Base-by-base conservation (phyloP, 1,139 yeast species). In the Lodderomyces parapsilosis region DNA sequence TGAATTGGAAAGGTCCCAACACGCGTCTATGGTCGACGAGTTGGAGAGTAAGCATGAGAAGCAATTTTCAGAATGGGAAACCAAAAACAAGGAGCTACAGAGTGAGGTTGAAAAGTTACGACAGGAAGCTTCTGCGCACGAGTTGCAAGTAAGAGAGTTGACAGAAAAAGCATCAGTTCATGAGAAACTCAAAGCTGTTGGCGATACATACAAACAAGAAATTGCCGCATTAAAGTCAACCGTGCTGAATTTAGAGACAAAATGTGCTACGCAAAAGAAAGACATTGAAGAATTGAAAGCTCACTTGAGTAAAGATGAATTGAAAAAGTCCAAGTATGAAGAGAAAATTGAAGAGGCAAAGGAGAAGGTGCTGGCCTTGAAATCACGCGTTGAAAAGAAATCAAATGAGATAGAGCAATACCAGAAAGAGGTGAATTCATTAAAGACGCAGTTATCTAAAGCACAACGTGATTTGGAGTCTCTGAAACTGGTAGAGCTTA, bases 261-360 rank as follows among this genome's bases (percentile, higher is more conserved):
- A 19, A 17, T 17, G 10, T 24, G 23, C 17, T 9, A 6, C 15
- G 11, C 32, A 36, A 7, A 36, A 25, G 15, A 44, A 44, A 35
- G 46, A 45, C 17, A 30, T 48, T 4, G 43, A 47, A 15, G 25
- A 42, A 7, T 41, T 52, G 23, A 49, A 48, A 10, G 23, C 49
- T 6, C 55, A 58, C 20, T 48, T 50, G 38, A 49, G 49, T 14
- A 40, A 37, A 28, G 43, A 44, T 39, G 53, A 51, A 30, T 38
- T 40, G 6, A 45, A 38, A n/a, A 44, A 46, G n/a, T 27, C 34
- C 1, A 52, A 49, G 30, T 43, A 44, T 36, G 51, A 47, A 14
- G 38, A 28, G n/a, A 48, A 47, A 40, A 44, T 50, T 32, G 46
- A 48, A 24, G 49, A 46, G 34, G 49, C 53, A 9, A 49, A 42